Conservation (phyloP, 1,284 basidiomycete species). For the Leccinum pachyderme region DNA sequence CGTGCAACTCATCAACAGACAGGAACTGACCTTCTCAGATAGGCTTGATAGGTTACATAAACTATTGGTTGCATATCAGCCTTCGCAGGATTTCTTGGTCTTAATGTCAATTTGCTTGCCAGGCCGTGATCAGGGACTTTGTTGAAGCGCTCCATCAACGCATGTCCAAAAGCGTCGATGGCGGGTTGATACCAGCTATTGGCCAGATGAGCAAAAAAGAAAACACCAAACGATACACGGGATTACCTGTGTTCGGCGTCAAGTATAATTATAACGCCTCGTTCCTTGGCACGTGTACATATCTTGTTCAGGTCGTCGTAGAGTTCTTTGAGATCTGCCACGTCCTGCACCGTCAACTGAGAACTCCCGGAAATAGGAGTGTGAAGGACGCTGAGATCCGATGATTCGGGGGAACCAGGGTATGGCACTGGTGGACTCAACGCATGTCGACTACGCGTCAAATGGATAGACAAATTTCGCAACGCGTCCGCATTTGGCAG, state of each 20-base stretch:
- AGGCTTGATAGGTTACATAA: conserved; percentile 85
- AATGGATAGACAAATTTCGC: conserved; percentile 29
- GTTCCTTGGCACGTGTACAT: conserved; percentile 56
- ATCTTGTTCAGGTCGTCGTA: conserved; percentile 59
- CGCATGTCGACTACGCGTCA: conserved; percentile 15
- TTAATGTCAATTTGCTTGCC: conserved; percentile 2
- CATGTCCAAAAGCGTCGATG: conserved; percentile 75
- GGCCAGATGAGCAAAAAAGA: background rate
- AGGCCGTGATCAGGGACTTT: conserved; percentile 34
- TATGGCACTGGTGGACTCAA: conserved; percentile 26
- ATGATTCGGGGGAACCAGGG: conserved; percentile 29
- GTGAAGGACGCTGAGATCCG: conserved; percentile 26
- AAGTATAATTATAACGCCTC: conserved; percentile 66
- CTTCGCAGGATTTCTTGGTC: conserved; percentile 1
- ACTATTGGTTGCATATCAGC: conserved; percentile 58
- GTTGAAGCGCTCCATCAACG: conserved; percentile 78
- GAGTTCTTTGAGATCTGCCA: conserved; percentile 58
- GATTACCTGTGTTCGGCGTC: conserved; percentile 78
- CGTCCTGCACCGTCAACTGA: conserved; percentile 50
- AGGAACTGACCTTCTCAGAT: conserved; percentile 62
- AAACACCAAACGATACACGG: background rate
- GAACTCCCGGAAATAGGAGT: conserved; percentile 37
- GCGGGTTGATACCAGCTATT: conserved; percentile 80
- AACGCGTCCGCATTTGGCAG: conserved; percentile 27
- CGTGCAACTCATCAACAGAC: background rate